Conservation (phyloP, 345 rosid genomes). For the Hibiscus trionum region DNA sequence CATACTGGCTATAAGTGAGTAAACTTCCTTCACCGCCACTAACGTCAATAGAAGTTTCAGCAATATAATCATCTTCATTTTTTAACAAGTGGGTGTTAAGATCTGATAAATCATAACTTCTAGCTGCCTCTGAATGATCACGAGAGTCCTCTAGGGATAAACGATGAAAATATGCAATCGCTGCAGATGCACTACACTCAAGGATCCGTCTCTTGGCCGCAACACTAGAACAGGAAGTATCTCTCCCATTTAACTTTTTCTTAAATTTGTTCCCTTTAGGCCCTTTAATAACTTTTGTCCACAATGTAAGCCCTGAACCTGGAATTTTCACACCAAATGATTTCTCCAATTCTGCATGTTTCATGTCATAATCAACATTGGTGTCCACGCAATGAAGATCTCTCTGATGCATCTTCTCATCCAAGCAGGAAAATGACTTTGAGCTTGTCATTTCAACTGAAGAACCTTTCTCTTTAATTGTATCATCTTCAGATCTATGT, state of each 20-base stretch:
- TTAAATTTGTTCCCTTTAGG: slow-evolving; percentile 49
- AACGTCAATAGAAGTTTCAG: neutral
- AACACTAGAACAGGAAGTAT: slow-evolving; percentile 33
- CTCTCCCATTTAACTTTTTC: slow-evolving; percentile 50
- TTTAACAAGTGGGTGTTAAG: slow-evolving; percentile 32
- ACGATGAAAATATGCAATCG: slow-evolving; percentile 51
- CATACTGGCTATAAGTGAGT: slow-evolving; percentile 19
- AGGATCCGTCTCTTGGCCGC: slow-evolving; percentile 68
- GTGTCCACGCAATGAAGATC: slow-evolving; percentile 82
- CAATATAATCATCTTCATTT: slow-evolving; percentile 27
- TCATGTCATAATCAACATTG: slow-evolving; percentile 68
- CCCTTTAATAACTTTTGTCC: slow-evolving; percentile 59
- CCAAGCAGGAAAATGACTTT: slow-evolving; percentile 52
- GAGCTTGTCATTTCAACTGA: slow-evolving; percentile 31
- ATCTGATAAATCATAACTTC: slow-evolving; percentile 34
- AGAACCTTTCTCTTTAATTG: slow-evolving; percentile 27
- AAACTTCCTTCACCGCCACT: slow-evolving; percentile 20
- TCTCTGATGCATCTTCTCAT: slow-evolving; percentile 68
- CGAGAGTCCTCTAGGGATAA: slow-evolving; percentile 33
- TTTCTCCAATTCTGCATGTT: slow-evolving; percentile 89
- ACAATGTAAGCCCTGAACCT: slow-evolving; percentile 63
- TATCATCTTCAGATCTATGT: slow-evolving; percentile 33
- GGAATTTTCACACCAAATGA: slow-evolving; percentile 83
- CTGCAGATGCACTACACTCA: slow-evolving; percentile 72
- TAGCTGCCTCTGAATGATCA: slow-evolving; percentile 32